A percentile compares a stretch with the other conserved stretches of the same genome.
Conservation (phyloP, 2,329 filamentous ascomycete species). For the Trichoderma breve region DNA sequence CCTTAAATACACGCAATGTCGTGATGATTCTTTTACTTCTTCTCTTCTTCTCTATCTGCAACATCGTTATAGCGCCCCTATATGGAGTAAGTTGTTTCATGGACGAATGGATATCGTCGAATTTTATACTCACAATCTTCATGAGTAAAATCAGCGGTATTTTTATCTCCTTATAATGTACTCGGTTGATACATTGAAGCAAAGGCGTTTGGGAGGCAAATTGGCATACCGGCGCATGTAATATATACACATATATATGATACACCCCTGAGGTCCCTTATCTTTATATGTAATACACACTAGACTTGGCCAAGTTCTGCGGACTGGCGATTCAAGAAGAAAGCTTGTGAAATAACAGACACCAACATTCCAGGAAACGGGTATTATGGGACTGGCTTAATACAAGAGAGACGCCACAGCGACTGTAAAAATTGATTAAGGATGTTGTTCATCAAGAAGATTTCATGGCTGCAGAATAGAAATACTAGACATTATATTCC, state of each 20-base stretch:
- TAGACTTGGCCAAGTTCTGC: not conserved
- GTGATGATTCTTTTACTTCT: no score
- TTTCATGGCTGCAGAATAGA: not conserved
- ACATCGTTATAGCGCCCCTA: no score
- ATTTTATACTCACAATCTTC: no score
- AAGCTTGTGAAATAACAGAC: not conserved
- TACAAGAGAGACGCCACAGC: not conserved
- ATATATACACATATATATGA: constrained; percentile 5
- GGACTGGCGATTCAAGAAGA: not conserved
- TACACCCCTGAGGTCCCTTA: not conserved
- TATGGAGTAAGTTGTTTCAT: no score
- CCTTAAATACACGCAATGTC: no score
- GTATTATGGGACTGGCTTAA: not conserved
- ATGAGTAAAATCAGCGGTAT: no score
- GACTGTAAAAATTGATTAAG: not conserved
- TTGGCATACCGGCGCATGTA: not conserved
- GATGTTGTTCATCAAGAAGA: not conserved
- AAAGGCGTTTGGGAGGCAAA: constrained; percentile 18
- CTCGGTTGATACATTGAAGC: constrained; percentile 4
- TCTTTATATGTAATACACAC: not conserved
- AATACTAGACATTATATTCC: not conserved
- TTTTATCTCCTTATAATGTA: not conserved
- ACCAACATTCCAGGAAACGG: not conserved
- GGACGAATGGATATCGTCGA: no score
- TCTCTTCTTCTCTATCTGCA: no score